Evolutionary conservation across 2,329 filamentous ascomycete species (phyloP).

Genomic region (Chrysoporthe austroafricana): DNA sequence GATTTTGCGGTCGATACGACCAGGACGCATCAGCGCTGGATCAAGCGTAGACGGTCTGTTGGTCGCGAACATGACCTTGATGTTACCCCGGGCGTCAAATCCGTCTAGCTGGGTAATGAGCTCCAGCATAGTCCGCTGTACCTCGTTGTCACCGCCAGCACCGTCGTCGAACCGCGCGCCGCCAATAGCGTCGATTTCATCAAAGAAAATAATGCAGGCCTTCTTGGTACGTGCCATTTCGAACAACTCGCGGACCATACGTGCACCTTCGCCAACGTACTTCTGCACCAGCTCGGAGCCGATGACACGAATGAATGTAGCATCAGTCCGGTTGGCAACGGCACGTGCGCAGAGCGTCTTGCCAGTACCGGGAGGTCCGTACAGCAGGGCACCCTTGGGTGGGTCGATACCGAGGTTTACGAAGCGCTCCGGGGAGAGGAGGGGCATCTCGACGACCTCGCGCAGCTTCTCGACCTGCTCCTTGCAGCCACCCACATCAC

Average conservation of each 20-base stretch:
- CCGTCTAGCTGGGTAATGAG: constrained; percentile 96
- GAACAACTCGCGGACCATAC: constrained; percentile 98
- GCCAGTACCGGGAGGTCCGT: constrained; percentile 96
- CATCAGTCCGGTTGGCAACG: constrained; percentile 96
- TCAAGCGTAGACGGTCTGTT: constrained; percentile 95
- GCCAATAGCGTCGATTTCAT: constrained; percentile 96
- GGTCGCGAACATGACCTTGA: constrained; percentile 99
- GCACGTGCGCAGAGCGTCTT: constrained; percentile 98
- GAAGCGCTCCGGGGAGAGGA: constrained; percentile 94
- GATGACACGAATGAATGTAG: constrained; percentile 98
- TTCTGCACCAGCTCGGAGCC: constrained; percentile 98
- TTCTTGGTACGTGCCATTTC: constrained; percentile 99
- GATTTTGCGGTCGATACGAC: constrained; percentile 98
- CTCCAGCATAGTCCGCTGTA: constrained; percentile 97
- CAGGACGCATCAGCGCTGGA: constrained; percentile 95
- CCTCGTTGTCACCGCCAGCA: constrained; percentile 95
- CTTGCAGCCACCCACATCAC: constrained; percentile 98
- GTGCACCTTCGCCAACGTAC: constrained; percentile 96
- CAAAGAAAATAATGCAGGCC: constrained; percentile 99
- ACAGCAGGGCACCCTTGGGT: constrained; percentile 94
- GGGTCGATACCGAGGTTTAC: constrained; percentile 99
- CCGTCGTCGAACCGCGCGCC: constrained; percentile 96
- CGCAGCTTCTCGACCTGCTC: constrained; percentile 99
- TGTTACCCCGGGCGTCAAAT: constrained; percentile 95
- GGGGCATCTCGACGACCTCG: constrained; percentile 98